Evolutionary conservation across 805 yeast species (phyloP), one percentile per base, ranked within the genome.

Genomic region (Wickerhamomyces rabaulensis): DNA sequence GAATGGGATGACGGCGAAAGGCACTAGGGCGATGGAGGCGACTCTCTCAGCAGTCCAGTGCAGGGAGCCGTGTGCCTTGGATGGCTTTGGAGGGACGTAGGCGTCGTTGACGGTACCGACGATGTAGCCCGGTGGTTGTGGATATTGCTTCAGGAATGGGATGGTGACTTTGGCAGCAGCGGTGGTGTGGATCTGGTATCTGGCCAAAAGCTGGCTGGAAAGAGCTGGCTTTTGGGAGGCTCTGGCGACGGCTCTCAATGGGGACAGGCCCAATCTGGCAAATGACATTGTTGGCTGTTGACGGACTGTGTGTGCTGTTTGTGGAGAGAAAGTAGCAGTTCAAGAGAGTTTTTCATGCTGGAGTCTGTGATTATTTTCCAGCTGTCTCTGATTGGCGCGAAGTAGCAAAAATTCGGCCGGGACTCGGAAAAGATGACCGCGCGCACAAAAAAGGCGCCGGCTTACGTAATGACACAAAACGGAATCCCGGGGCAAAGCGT

Each of bases 21-120:
- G 99, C 21, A 89, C 75, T 64, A 91, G 70, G 10, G 83, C 79
- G 16, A 84, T 64, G 4, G 95, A 75, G 31, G 89, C 69, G 5
- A 79, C 59, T 56, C 87, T 79, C 73, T 92, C 99, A 57, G 83
- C 82, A n/a, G 87, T 72, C 99, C 99, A 92, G 72, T 91, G 98
- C 64, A 80, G 76, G 21, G 95, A 86, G 41, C 98, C 97, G 60
- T 89, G 91, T 43, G 73, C 61, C 53, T 74, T 78, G 59, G 78
- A 73, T 6, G 82, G 64, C 37, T 73, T 66, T 36, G 97, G 97
- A 15, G 79, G 70, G 29, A 71, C 68, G 58, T 75, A 85, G 15
- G 98, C 90, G 52, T 94, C 98, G 66, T 92, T 94, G 42, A 91
- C 96, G 7, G 91, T 81, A n/a, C 97, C 98, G 41, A 83, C 83